phyloP scores from a whole-genome alignment of 164 flowering plant genomes.

The Chimonanthus praecox region DNA sequence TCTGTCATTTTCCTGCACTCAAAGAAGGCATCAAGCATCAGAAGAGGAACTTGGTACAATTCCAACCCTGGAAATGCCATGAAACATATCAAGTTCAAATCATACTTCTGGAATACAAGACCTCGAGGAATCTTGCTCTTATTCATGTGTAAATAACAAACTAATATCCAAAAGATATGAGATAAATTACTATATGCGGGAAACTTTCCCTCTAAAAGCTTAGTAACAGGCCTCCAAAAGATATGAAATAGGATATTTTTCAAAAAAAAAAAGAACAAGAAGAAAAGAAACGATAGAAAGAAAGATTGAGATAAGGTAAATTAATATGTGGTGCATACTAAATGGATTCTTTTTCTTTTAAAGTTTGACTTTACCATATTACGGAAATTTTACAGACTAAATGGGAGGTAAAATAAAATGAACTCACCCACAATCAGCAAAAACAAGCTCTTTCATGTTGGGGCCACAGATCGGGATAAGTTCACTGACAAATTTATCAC shows the following conservation, averaged over 20 bases:
- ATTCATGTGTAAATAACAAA: not conserved
- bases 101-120: not conserved
- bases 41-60: not conserved
- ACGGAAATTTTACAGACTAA: not conserved
- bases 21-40: conserved; percentile 5
- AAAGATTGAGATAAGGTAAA: too few relatives aligned
- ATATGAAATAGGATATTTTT: too few relatives aligned
- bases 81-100: not conserved
- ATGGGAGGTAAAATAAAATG: not conserved
- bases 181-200: not conserved
- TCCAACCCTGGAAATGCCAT: not conserved
- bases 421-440: conserved; percentile 63
- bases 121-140: not conserved
- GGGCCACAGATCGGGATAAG: conserved; percentile 37
- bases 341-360: not conserved
- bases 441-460: conserved; percentile 61
- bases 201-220: not conserved
- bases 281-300: too few relatives aligned
- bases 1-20: conserved; percentile 75
- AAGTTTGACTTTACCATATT: not conserved
- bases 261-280: too few relatives aligned
- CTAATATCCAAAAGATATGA: not conserved
- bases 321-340: too few relatives aligned
- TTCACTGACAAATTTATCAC: conserved; percentile 52
- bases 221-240: too few relatives aligned